Evolutionary conservation across 352 stramenopile genomes (phyloP).

Genomic region (Discostella stelligera): DNA sequence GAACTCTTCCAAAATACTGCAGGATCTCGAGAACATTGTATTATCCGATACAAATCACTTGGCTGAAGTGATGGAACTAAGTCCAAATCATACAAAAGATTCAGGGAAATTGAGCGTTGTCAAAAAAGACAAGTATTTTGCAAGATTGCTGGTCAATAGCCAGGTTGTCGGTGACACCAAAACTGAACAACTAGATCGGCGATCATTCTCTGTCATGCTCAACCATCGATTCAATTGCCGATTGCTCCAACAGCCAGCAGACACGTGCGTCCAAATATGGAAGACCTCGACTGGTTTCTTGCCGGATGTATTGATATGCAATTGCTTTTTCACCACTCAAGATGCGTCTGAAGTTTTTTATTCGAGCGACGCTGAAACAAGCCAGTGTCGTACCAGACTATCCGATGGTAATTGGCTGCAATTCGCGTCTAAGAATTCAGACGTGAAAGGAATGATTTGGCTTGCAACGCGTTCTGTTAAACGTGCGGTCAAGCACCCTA

Average conservation of each 20-base stretch:
- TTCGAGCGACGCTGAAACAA: neutral
- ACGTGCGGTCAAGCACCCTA: conserved; percentile 2
- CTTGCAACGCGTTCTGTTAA: conserved; percentile 15
- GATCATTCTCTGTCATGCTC: conserved; percentile 34
- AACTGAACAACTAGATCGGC: conserved; percentile 32
- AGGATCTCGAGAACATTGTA: conserved; percentile 15
- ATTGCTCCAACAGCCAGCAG: conserved; percentile 29
- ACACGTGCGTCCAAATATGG: conserved; percentile 42
- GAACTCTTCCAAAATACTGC: conserved; percentile 5
- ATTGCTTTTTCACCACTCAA: conserved; percentile 21
- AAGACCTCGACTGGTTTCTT: conserved; percentile 21
- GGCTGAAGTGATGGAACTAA: conserved; percentile 19
- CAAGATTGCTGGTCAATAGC: conserved; percentile 42
- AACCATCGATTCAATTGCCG: conserved; percentile 44
- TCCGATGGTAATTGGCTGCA: conserved; percentile 21
- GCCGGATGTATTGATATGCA: conserved; percentile 18
- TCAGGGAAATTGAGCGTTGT: conserved; percentile 19
- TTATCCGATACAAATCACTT: conserved; percentile 11
- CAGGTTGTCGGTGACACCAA: conserved; percentile 39
- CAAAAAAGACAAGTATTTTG: conserved; percentile 37
- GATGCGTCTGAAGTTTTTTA: neutral
- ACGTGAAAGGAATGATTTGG: conserved; percentile 28
- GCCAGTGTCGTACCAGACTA: neutral
- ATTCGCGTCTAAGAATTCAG: conserved; percentile 26
- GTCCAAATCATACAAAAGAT: conserved; percentile 18